Evolutionary conservation across 2,329 filamentous ascomycete genomes (phyloP).

Genomic region (Dryadomyces sulphureus): DNA sequence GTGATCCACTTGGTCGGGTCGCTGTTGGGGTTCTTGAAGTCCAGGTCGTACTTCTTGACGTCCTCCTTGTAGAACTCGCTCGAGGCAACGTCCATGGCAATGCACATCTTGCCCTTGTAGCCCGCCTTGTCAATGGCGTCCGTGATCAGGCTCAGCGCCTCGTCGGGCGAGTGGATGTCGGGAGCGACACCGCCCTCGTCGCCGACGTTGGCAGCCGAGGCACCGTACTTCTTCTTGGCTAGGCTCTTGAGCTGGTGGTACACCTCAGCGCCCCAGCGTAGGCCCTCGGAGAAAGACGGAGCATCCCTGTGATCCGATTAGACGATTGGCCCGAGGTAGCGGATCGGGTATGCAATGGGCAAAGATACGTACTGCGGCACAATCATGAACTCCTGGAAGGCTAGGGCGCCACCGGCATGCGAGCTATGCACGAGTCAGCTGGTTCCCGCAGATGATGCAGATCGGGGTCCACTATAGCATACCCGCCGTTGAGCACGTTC

Average conservation of each 20-base stretch:
- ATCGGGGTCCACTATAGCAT: too few species aligned
- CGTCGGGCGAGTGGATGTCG: conserved; percentile 92
- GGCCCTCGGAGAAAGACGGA: conserved; percentile 83
- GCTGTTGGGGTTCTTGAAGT: conserved; percentile 99
- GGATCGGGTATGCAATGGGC: neutral
- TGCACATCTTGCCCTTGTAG: conserved; percentile 92
- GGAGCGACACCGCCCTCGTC: conserved; percentile 99
- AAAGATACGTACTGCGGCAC: conserved; percentile 53
- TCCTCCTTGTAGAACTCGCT: conserved; percentile 99
- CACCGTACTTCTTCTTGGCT: conserved; percentile 98
- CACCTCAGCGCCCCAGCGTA: conserved; percentile 92
- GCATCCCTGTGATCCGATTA: conserved; percentile 42
- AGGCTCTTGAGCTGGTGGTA: conserved; percentile 96
- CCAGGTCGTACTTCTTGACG: conserved; percentile 98
- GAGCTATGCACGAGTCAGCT: conserved; percentile 41
- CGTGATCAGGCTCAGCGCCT: conserved; percentile 92
- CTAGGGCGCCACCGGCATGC: conserved; percentile 90
- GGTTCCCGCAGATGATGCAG: too few species aligned
- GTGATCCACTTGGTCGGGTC: conserved; percentile 96
- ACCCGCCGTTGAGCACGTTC: conserved; percentile 42
- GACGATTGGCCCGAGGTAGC: neutral
- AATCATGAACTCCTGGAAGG: conserved; percentile 96
- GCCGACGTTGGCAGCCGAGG: conserved; percentile 96
- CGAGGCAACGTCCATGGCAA: conserved; percentile 97
- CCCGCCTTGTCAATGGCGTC: conserved; percentile 89